A percentile compares a stretch with the other conserved stretches of the same genome.
These are phyloP conservation scores for Salix brachista DNA, from an alignment of 345 rosid genomes.

Conservation along the genomic window DNA sequence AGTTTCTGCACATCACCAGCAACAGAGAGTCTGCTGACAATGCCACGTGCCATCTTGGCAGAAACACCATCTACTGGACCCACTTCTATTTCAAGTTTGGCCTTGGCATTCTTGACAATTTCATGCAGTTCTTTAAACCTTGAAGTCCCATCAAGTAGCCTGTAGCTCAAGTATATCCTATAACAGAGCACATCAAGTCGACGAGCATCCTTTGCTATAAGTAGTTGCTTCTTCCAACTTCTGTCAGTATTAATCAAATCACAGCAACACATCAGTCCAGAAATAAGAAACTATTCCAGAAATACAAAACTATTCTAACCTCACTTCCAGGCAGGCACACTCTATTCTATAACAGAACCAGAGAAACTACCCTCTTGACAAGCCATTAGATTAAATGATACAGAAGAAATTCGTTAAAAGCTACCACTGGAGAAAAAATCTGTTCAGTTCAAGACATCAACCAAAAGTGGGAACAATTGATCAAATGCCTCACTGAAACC, in stretches of 20 bases:
- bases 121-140: constrained; percentile 66
- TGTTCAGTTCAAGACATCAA: constrained; percentile 4
- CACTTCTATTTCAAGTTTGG: constrained; percentile 73
- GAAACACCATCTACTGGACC: constrained; percentile 70
- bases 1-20: constrained; percentile 73
- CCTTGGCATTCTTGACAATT: constrained; percentile 62
- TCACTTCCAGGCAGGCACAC: background rate
- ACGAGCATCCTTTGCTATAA: constrained; percentile 82
- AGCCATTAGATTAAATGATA: background rate
- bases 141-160: constrained; percentile 72
- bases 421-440: background rate
- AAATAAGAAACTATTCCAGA: constrained; percentile 5
- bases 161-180: constrained; percentile 75
- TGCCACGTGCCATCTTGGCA: constrained; percentile 72
- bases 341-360: background rate
- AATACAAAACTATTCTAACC: background rate
- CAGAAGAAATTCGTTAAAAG: background rate
- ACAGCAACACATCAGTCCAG: constrained; percentile 19
- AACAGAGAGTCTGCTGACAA: constrained; percentile 82
- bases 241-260: constrained; percentile 41
- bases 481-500: background rate
- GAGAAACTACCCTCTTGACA: background rate
- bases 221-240: constrained; percentile 86
- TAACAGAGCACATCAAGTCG: constrained; percentile 75
- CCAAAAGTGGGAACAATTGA: background rate